These are phyloP conservation scores for Aureobasidium sp. DNA, from an alignment of 2,329 filamentous ascomycete species.

Conservation along the genomic window DNA sequence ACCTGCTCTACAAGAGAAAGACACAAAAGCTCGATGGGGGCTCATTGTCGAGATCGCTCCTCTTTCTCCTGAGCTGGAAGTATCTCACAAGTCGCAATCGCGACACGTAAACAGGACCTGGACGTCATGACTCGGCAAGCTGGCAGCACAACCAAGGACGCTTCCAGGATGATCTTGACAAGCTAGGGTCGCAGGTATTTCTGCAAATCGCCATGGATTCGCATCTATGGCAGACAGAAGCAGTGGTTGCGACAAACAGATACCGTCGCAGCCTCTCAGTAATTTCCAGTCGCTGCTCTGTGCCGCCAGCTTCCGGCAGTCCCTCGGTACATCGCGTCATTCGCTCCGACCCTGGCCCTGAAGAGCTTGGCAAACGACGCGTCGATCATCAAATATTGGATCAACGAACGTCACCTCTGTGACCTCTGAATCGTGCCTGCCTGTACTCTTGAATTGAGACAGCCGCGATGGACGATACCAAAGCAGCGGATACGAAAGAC, in stretches of 20 bases:
- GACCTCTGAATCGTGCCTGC: not conserved
- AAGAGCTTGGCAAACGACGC: not conserved
- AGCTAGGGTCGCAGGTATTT: too few species aligned
- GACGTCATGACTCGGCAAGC: not conserved
- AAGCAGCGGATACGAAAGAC: too few species aligned
- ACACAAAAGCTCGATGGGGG: too few species aligned
- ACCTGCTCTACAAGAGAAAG: not conserved
- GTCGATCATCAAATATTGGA: not conserved
- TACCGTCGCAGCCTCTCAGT: too few species aligned
- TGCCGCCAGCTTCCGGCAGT: not conserved
- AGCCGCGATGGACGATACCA: too few species aligned
- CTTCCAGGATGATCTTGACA: not conserved
- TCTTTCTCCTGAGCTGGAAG: not conserved
- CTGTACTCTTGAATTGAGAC: too few species aligned
- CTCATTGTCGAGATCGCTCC: too few species aligned
- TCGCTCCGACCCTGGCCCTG: not conserved
- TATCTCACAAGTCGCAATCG: not conserved
- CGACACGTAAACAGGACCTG: not conserved
- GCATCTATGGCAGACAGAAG: not conserved
- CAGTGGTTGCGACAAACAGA: not conserved
- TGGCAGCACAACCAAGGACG: not conserved
- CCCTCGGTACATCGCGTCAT: not conserved
- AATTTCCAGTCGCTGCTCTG: not conserved
- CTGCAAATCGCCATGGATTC: too few species aligned
- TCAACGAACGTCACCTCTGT: not conserved